A percentile compares a stretch with the other conserved stretches of the same genome.
Evolutionary conservation across 352 stramenopile genomes (phyloP).

Genomic region (Globisporangium canariense): DNA sequence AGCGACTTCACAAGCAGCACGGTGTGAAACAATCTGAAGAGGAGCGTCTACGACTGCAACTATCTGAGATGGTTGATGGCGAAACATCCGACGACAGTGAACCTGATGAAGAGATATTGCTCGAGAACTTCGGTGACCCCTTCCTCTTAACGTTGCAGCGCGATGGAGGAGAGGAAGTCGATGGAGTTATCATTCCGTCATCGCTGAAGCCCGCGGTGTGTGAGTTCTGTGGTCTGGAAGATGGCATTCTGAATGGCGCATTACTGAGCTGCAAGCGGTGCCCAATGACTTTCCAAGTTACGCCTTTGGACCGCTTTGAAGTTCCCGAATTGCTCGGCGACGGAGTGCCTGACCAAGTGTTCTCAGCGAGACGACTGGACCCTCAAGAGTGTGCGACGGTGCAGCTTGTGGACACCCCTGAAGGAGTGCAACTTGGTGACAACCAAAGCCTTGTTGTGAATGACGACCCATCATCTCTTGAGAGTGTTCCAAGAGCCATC

Average conservation of each 20-base stretch:
- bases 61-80: constrained; percentile 14
- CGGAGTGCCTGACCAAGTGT: constrained; percentile 5
- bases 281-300: constrained; percentile 36
- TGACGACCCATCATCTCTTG: neutral
- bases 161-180: neutral
- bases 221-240: constrained; percentile 56
- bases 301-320: constrained; percentile 47
- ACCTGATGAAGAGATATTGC: constrained; percentile 37
- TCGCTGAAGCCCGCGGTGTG: constrained; percentile 22
- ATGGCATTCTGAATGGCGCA: constrained; percentile 60
- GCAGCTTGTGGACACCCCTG: constrained; percentile 12
- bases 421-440: constrained; percentile 16
- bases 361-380: constrained; percentile 7
- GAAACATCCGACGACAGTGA: constrained; percentile 38
- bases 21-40: constrained; percentile 1
- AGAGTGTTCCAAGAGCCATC: constrained; percentile 16
- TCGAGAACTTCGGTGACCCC: constrained; percentile 58
- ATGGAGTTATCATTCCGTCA: neutral
- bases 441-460: neutral
- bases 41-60: constrained; percentile 10
- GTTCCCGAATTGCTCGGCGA: constrained; percentile 39
- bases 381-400: constrained; percentile 15
- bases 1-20: constrained; percentile 22
- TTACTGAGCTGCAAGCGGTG: constrained; percentile 50
- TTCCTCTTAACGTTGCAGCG: constrained; percentile 23